Evolutionary conservation across 768 basidiomycete genomes (phyloP).

Genomic region (Sarcomyxa edulis): DNA sequence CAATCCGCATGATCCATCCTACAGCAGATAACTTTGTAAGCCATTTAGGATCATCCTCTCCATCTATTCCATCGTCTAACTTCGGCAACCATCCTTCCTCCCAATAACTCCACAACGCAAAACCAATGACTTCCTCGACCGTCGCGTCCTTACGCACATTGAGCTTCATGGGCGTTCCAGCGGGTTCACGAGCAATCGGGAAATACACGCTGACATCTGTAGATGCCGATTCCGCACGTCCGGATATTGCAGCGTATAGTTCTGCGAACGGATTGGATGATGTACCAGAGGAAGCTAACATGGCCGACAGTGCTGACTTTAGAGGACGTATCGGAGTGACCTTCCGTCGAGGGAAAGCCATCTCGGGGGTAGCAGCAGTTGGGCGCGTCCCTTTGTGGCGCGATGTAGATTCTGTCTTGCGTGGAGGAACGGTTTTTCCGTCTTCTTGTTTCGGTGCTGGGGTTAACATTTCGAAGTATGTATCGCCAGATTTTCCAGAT

Average conservation of each 20-base stretch:
- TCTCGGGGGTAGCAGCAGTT: conserved; percentile 18
- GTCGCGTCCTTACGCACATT: conserved; percentile 84
- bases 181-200: conserved; percentile 66
- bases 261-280: conserved; percentile 85
- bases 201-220: conserved; percentile 77
- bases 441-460: conserved; percentile 27
- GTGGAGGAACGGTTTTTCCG: conserved; percentile 10
- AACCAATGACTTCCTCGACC: conserved; percentile 94
- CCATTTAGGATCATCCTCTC: conserved; percentile 59
- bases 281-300: conserved; percentile 64
- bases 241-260: conserved; percentile 80
- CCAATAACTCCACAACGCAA: conserved; percentile 89
- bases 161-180: conserved; percentile 55
- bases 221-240: conserved; percentile 61
- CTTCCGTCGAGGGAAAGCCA: conserved; percentile 48
- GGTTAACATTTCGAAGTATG: conserved; percentile 52
- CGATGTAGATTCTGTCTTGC: conserved; percentile 14
- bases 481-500: conserved; percentile 25
- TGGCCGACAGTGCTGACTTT: conserved; percentile 65
- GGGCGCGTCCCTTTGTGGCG: conserved; percentile 8
- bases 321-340: conserved; percentile 36
- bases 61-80: conserved; percentile 59
- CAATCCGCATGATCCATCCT: conserved; percentile 91
- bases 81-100: conserved; percentile 80
- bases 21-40: conserved; percentile 60